Evolutionary conservation across 2,329 filamentous ascomycete genomes (phyloP), one percentile per base, ranked within the genome.

Genomic region (Blastomyces percursus): DNA sequence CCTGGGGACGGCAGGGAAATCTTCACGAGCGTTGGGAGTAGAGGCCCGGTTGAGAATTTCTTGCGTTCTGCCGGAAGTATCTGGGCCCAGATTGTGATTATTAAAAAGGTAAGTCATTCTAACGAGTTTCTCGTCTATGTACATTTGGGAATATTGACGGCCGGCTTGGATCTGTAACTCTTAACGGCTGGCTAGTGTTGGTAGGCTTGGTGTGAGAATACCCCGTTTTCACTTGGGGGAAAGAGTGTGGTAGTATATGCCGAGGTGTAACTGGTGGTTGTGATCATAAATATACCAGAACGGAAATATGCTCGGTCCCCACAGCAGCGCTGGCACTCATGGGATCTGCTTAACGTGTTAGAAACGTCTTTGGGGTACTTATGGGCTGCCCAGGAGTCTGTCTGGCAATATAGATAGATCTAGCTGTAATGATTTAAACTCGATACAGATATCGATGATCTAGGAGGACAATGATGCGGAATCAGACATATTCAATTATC

Each of bases 191-290:
- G 27, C 21, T 35, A 14, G 38, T n/a, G 48, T 40, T 38, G 16
- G 32, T 21, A 6, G 21, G 44, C 9, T 51, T 60, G 35, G 57
- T 51, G 24, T 46, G 56, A 27, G 56, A 27, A 24, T 35, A n/a
- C 38, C 50, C 48, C 38, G 59, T 52, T 24, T 61, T 59, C 24
- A 7, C 7, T n/a, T 59, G 57, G 42, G 27, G 42, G 16, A 48
- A 32, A 7, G 35, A 27, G 1, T 35, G 59, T 21, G 57, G 62
- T 16, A 59, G 61, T 27, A 56, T 38, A 44, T 63, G 60, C n/a
- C 61, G 62, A 9, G 61, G 60, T 3, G 64, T 62, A 44, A 63
- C 61, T 38, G 59, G 63, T 42, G 59, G 54, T 50, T 62, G 59
- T 24, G 59, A 16, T 38, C 35, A 38, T 38, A 7, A 38, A 38